Percentiles rank a stretch among this genome's conserved stretches.
These are phyloP conservation scores for Poterioochromonas sp. DNA, from an alignment of 352 stramenopile genomes.

Conservation along the genomic window DNA sequence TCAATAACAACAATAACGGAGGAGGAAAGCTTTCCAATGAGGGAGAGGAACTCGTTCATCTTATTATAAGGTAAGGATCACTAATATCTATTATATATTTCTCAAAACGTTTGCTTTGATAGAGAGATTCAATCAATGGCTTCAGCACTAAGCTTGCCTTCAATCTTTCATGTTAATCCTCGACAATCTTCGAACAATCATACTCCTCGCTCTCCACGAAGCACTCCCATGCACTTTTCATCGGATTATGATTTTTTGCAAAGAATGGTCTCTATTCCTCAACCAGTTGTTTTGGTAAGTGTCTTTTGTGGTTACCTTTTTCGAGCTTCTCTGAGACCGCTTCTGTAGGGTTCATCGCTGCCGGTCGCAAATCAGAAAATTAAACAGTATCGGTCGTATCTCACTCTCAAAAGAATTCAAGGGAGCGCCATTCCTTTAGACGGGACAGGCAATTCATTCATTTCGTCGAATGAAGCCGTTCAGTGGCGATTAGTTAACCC, in stretches of 20 bases:
- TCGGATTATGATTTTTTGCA: background rate
- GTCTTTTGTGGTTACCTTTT: background rate
- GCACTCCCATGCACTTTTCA: background rate
- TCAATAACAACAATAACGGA: too few species aligned
- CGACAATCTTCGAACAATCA: background rate
- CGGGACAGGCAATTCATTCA: background rate
- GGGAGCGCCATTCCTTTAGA: background rate
- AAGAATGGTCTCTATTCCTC: background rate
- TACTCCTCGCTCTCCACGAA: background rate
- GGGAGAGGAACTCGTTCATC: too few species aligned
- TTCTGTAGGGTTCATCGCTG: background rate
- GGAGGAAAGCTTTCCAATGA: too few species aligned
- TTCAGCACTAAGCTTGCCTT: too few species aligned
- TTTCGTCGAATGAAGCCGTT: conserved; percentile 2
- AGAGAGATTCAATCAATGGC: too few species aligned
- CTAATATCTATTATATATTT: too few species aligned
- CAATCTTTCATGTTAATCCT: too few species aligned
- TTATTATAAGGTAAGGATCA: too few species aligned
- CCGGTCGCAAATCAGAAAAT: conserved; percentile 21
- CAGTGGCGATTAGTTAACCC: background rate
- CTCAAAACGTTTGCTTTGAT: too few species aligned
- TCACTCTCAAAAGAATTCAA: background rate
- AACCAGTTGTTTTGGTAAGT: background rate
- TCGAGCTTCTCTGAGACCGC: background rate
- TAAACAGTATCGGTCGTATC: background rate